These are phyloP conservation scores for Candida morakotiae DNA, from an alignment of 805 yeast genomes.

Conservation along the genomic window DNA sequence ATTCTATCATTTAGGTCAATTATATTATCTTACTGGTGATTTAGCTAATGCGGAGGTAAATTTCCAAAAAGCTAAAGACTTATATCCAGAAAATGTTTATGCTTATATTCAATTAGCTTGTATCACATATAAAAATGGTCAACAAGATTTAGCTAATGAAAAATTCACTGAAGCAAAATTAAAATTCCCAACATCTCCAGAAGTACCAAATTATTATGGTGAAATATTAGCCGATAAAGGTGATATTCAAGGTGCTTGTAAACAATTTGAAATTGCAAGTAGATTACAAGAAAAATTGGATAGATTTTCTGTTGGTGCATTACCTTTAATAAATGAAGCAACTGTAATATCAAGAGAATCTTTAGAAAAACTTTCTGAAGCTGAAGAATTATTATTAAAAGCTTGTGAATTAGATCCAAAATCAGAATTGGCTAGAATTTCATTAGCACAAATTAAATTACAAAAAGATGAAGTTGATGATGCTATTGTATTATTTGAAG, in stretches of 20 bases:
- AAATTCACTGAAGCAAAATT: slow-evolving; percentile 65
- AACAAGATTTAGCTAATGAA: slow-evolving; percentile 54
- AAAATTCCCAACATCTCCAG: slow-evolving; percentile 82
- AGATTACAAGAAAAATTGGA: slow-evolving; percentile 72
- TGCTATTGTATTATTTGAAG: slow-evolving; percentile 79
- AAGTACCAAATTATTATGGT: slow-evolving; percentile 92
- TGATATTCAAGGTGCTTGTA: slow-evolving; percentile 65
- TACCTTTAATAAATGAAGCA: slow-evolving; percentile 89
- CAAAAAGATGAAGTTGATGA: slow-evolving; percentile 79
- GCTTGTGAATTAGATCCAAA: slow-evolving; percentile 85
- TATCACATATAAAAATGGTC: slow-evolving; percentile 76
- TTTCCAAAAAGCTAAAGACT: slow-evolving; percentile 71
- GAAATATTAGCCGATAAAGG: slow-evolving; percentile 85
- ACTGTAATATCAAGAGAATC: slow-evolving; percentile 58
- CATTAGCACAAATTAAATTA: slow-evolving; percentile 87
- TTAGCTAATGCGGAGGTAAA: slow-evolving; percentile 66
- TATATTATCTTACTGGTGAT: slow-evolving; percentile 76
- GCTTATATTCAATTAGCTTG: slow-evolving; percentile 93
- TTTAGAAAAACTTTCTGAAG: slow-evolving; percentile 45
- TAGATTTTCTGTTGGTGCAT: slow-evolving; percentile 75
- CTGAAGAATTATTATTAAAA: slow-evolving; percentile 60
- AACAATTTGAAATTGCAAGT: slow-evolving; percentile 82
- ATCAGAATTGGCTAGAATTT: slow-evolving; percentile 82
- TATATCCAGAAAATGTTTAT: slow-evolving; percentile 72
- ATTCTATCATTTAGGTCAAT: slow-evolving; percentile 93